Percentiles rank a stretch among this genome's conserved stretches.
Conservation (phyloP, 1,139 yeast species). For the Magnusiomyces suaveolens region DNA sequence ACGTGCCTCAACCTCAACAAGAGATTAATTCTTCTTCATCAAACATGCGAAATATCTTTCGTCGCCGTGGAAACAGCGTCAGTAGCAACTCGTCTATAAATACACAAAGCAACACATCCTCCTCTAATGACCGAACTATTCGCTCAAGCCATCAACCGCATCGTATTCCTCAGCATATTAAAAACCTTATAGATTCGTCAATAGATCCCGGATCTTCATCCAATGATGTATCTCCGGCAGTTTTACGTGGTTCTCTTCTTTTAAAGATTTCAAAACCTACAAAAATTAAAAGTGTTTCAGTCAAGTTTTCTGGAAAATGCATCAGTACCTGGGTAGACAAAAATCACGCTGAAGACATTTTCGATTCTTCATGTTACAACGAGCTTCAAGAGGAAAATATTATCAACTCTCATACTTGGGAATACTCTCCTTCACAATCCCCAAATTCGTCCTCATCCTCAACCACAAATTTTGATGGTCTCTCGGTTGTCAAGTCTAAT, state of each 20-base stretch:
- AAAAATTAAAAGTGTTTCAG: constrained; percentile 52
- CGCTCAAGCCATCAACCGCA: background rate
- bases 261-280: constrained; percentile 62
- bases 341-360: constrained; percentile 5
- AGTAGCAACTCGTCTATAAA: background rate
- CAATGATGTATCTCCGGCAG: constrained; percentile 54
- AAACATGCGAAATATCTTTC: background rate
- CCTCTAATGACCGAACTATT: background rate
- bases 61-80: background rate
- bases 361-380: constrained; percentile 17
- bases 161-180: background rate
- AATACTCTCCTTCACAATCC: constrained; percentile 23
- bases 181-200: constrained; percentile 6
- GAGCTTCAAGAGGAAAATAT: constrained; percentile 29
- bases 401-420: constrained; percentile 32
- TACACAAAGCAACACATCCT: background rate
- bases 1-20: background rate
- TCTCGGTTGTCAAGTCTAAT: constrained; percentile 28
- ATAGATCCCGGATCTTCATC: constrained; percentile 7
- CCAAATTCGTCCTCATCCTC: constrained; percentile 15
- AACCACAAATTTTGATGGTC: constrained; percentile 17
- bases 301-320: constrained; percentile 57
- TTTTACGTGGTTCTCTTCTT: constrained; percentile 67
- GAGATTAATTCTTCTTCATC: background rate
- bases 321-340: constrained; percentile 79